Evolutionary conservation across 306 rosid species (phyloP), one percentile per base, ranked within the genome.

Genomic region (Gastrolobium villosum): DNA sequence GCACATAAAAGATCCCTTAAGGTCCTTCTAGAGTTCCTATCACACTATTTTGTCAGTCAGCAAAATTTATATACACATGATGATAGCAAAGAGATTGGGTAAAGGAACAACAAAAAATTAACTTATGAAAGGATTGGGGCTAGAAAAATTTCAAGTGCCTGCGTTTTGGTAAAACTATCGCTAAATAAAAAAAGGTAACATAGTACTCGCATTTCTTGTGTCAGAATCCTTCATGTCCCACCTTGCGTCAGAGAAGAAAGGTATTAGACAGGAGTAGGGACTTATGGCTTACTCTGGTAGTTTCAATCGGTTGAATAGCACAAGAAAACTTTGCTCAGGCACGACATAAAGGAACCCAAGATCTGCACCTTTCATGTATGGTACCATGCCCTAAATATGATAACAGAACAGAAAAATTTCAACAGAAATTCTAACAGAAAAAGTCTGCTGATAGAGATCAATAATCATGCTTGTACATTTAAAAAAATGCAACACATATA

Each of bases 281-380:
- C 46, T 35, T 57, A 10, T 14, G 49, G 77, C 86, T 91, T 82
- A 96, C 45, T 88, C 90, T 0, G 98, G 99, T 68, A 96, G 89
- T 77, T 87, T 91, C 90, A 96, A 85, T 37, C 99, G 97, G 88
- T 90, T 91, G 86, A 96, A 91, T 68, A 96, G 86, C 55, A 96
- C 99, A 4, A 96, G 94, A 85, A 96, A 91, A 84, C 98, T 96
- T 83, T 96, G 96, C 82, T 96, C 97, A 0, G 98, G 97, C 39
- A 88, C 90, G 1, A 88, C 87, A 76, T 93, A 93, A 36, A 96
- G 93, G 86, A 96, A 93, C 34, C 99, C 99, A 13, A 96, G 92
- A 83, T 93, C 98, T 72, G 99, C 99, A 34, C 98, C 94, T 88
- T 89, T 93, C 85, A 90, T 85, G 59, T 87, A 90, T n/a, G 96